Evolutionary conservation across 345 rosid species (phyloP).

Genomic region (Populus ilicifolia): DNA sequence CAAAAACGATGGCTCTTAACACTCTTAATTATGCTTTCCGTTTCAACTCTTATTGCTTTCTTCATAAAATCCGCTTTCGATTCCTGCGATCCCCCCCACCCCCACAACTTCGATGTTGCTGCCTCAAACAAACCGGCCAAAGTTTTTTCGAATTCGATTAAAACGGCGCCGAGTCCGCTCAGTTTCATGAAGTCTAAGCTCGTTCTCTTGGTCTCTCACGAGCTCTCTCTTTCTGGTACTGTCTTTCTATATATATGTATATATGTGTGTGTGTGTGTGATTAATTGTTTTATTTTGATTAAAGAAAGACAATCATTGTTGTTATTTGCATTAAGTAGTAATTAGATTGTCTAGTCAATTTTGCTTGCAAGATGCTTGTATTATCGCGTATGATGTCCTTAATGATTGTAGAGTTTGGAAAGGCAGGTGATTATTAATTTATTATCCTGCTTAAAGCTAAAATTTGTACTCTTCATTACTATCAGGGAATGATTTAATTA

Average conservation of each 20-base stretch:
- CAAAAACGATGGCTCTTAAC: constrained; percentile 38
- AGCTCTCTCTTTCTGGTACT: constrained; percentile 46
- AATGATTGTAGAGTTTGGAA: background rate
- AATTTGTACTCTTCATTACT: too few species aligned
- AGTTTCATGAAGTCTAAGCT: constrained; percentile 46
- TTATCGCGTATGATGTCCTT: background rate
- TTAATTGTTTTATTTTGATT: background rate
- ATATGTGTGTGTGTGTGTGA: background rate
- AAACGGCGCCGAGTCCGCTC: constrained; percentile 33
- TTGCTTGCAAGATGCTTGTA: background rate
- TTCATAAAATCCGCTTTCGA: constrained; percentile 37
- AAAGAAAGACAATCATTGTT: background rate
- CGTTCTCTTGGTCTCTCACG: constrained; percentile 44
- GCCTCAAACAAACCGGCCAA: background rate
- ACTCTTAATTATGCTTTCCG: constrained; percentile 40
- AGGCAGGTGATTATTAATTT: background rate
- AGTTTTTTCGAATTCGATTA: background rate
- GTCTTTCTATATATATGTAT: background rate
- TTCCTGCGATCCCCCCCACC: constrained; percentile 29
- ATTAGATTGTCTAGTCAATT: background rate
- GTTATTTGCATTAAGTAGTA: background rate
- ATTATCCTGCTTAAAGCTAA: too few species aligned
- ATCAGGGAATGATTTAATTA: background rate
- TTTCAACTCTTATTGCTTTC: constrained; percentile 35
- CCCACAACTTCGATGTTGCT: background rate